phyloP scores from a whole-genome alignment of 2,329 filamentous ascomycete species.

The Cytospora leucostoma region DNA sequence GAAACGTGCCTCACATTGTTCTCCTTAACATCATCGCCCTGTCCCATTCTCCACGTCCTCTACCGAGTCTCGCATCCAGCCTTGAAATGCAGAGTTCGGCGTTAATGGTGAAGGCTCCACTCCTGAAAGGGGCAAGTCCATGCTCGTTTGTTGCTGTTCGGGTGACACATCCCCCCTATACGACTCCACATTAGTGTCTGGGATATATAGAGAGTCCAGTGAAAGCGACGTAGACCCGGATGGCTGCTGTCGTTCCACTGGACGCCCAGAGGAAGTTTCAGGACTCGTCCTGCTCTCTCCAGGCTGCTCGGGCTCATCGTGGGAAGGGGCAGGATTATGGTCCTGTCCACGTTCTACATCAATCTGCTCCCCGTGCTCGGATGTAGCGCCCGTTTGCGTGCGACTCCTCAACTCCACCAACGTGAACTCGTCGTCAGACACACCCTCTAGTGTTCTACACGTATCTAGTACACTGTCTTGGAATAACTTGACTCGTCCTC shows the following conservation, averaged over 20 bases:
- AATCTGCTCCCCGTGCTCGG: background rate
- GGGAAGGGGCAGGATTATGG: background rate
- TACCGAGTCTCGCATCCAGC: constrained; percentile 1
- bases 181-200: background rate
- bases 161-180: background rate
- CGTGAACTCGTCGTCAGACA: constrained; percentile 21
- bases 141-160: background rate
- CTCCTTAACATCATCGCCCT: background rate
- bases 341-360: background rate
- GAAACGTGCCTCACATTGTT: background rate
- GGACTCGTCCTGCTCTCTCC: background rate
- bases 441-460: constrained; percentile 24
- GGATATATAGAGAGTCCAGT: constrained; percentile 14
- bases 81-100: background rate
- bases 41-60: background rate
- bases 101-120: background rate
- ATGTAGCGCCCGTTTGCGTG: background rate
- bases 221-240: background rate
- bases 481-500: constrained; percentile 17
- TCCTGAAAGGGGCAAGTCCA: background rate
- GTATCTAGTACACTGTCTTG: constrained; percentile 26
- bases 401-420: constrained; percentile 19
- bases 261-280: background rate
- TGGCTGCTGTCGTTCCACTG: background rate
- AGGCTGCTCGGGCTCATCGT: background rate